These are phyloP conservation scores for Russula griseocarnosa DNA, from an alignment of 768 basidiomycete genomes.

Conservation along the genomic window DNA sequence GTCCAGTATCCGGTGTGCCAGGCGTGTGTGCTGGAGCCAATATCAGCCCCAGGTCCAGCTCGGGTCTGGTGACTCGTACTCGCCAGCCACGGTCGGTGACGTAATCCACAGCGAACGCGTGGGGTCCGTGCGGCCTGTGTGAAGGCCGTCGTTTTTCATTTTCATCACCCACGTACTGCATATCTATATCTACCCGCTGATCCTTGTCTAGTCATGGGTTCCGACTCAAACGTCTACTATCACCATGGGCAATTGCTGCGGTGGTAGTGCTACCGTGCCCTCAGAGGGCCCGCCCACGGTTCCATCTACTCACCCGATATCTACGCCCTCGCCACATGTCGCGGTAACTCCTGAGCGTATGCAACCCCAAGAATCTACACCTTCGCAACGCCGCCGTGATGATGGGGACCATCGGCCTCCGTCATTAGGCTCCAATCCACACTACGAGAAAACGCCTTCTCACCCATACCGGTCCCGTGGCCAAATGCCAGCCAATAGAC, in stretches of 20 bases:
- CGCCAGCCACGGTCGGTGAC: not conserved
- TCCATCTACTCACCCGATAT: not conserved
- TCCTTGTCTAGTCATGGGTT: not conserved
- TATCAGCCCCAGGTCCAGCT: too few species aligned
- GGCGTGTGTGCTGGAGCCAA: too few species aligned
- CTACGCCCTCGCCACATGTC: not conserved
- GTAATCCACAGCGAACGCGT: not conserved
- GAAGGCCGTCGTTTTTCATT: not conserved
- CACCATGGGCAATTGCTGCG: not conserved
- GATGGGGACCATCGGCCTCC: not conserved
- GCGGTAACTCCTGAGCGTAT: not conserved
- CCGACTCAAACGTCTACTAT: not conserved
- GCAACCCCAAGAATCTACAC: not conserved
- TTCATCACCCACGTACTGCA: not conserved
- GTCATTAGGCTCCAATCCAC: not conserved
- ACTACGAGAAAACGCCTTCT: not conserved
- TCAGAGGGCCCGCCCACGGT: too few species aligned
- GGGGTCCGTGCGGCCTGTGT: not conserved
- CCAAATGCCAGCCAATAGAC: too few species aligned
- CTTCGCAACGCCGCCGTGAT: not conserved
- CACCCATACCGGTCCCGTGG: too few species aligned
- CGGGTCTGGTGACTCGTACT: too few species aligned
- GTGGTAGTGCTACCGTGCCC: not conserved
- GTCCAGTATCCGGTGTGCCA: too few species aligned
- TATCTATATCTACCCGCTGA: not conserved